Conservation (phyloP, 768 basidiomycete species). For the Galerina marginata region DNA sequence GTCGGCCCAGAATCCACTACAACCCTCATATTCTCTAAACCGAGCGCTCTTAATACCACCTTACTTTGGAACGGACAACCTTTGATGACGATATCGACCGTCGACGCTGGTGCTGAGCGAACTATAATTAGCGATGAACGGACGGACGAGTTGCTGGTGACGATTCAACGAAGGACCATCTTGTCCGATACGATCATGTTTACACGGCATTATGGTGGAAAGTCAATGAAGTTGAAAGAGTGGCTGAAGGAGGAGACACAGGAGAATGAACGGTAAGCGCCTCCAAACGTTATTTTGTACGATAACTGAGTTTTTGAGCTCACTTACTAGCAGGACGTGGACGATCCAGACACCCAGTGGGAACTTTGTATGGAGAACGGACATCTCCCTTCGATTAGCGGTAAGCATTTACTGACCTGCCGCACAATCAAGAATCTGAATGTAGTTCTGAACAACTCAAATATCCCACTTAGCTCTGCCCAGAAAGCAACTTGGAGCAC, state of each 20-base stretch:
- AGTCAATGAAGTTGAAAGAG: conserved; percentile 11
- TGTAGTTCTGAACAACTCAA: background rate
- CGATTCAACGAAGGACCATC: conserved; percentile 7
- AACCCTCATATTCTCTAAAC: conserved; percentile 3
- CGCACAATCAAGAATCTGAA: background rate
- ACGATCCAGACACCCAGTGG: conserved; percentile 7
- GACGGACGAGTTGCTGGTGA: conserved; percentile 4
- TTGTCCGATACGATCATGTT: conserved; percentile 6
- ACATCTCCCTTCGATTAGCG: conserved; percentile 3
- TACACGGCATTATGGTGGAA: background rate
- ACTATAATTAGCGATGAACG: conserved; percentile 4
- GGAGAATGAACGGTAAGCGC: conserved; percentile 1
- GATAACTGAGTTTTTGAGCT: background rate
- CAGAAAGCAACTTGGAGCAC: conserved; percentile 6
- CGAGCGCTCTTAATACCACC: conserved; percentile 9
- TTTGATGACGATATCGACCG: conserved; percentile 3
- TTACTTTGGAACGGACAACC: background rate
- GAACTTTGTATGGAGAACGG: conserved; percentile 10
- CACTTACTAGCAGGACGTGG: background rate
- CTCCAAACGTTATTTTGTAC: no score
- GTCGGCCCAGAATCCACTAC: conserved; percentile 2
- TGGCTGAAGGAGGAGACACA: conserved; percentile 12
- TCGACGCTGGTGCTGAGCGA: conserved; percentile 3
- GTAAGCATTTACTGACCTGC: background rate
- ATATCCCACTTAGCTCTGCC: conserved; percentile 1